These are phyloP conservation scores for Boletus albobrunnescens DNA, from an alignment of 1,284 basidiomycete genomes.

Conservation along the genomic window DNA sequence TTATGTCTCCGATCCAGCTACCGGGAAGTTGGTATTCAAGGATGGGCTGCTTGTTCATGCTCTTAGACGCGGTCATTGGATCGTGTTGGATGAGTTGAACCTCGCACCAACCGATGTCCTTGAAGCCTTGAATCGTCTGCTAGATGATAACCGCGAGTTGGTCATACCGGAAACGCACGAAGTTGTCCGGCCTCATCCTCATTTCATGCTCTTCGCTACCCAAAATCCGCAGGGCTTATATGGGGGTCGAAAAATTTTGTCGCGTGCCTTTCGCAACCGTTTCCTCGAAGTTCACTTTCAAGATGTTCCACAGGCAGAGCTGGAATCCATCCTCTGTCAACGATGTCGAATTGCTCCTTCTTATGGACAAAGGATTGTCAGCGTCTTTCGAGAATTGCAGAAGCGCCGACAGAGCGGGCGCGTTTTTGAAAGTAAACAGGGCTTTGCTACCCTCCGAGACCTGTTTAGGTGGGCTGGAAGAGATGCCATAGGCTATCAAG, in stretches of 20 bases:
- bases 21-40: constrained; percentile 91
- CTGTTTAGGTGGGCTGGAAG: constrained; percentile 96
- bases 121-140: constrained; percentile 92
- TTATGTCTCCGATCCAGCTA: constrained; percentile 89
- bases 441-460: constrained; percentile 95
- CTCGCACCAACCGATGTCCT: constrained; percentile 97
- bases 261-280: constrained; percentile 96
- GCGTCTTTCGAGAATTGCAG: constrained; percentile 91
- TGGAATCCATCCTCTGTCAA: constrained; percentile 90
- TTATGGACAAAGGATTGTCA: constrained; percentile 87
- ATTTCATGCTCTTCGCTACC: constrained; percentile 98
- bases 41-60: constrained; percentile 95
- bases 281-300: constrained; percentile 98
- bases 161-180: constrained; percentile 97
- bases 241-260: constrained; percentile 92
- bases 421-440: constrained; percentile 96
- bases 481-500: constrained; percentile 85
- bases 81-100: constrained; percentile 97
- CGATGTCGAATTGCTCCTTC: constrained; percentile 89
- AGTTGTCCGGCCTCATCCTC: constrained; percentile 88
- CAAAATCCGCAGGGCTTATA: constrained; percentile 99
- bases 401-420: constrained; percentile 86
- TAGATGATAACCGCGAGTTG: constrained; percentile 97
- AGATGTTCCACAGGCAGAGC: constrained; percentile 91
- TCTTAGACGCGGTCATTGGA: constrained; percentile 92